phyloP scores from a whole-genome alignment of 2,329 filamentous ascomycete species.

The Graphilbum sp. region DNA sequence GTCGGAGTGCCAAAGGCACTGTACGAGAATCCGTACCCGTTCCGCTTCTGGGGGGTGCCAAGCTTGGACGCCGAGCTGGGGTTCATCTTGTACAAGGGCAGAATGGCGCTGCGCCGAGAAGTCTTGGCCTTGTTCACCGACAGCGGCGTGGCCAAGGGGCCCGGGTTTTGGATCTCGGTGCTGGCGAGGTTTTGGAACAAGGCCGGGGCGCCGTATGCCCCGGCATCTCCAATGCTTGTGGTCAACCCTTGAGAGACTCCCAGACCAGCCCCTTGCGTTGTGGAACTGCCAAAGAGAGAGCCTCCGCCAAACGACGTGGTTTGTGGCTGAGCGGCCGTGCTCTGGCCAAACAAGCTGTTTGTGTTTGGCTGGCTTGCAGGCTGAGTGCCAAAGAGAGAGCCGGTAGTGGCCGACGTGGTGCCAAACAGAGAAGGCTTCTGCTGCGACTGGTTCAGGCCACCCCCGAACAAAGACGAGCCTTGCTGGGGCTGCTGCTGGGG shows the following conservation, averaged over 20 bases:
- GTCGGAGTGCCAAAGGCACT: slow-evolving; percentile 76
- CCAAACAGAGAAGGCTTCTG: slow-evolving; percentile 42
- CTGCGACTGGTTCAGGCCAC: slow-evolving; percentile 29
- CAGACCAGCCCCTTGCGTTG: slow-evolving; percentile 21
- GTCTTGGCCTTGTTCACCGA: slow-evolving; percentile 53
- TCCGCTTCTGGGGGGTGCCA: slow-evolving; percentile 67
- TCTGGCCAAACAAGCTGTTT: slow-evolving; percentile 28
- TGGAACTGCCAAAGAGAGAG: slow-evolving; percentile 42
- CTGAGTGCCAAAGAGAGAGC: slow-evolving; percentile 39
- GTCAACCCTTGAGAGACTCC: slow-evolving; percentile 50
- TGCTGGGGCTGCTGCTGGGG: slow-evolving; percentile 21
- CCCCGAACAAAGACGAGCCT: slow-evolving; percentile 26
- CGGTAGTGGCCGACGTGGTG: slow-evolving; percentile 23
- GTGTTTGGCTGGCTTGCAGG: slow-evolving; percentile 18
- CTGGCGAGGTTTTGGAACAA: slow-evolving; percentile 61
- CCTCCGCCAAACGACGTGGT: slow-evolving; percentile 25
- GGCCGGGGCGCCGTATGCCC: slow-evolving; percentile 77
- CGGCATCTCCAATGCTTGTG: slow-evolving; percentile 66
- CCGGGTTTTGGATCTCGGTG: slow-evolving; percentile 53
- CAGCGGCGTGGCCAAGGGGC: slow-evolving; percentile 81
- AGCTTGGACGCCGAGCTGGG: slow-evolving; percentile 65
- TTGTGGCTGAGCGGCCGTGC: slow-evolving; percentile 32
- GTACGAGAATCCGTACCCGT: slow-evolving; percentile 79
- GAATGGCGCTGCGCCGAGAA: slow-evolving; percentile 58
- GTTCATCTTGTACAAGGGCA: slow-evolving; percentile 78